phyloP scores from a whole-genome alignment of 2,329 filamentous ascomycete species.

The Podosphaera fusca region DNA sequence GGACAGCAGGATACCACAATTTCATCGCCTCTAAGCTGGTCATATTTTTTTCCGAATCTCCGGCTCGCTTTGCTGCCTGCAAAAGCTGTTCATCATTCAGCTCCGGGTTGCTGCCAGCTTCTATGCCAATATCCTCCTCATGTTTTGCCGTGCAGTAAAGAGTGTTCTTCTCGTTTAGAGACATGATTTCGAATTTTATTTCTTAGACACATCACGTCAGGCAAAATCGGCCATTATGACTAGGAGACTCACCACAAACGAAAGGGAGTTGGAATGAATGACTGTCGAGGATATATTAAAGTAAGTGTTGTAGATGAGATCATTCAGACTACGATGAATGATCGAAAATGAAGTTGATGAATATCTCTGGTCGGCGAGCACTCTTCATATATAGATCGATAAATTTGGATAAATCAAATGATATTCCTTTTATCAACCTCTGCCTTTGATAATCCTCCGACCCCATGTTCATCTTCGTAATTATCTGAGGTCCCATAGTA shows the following conservation, averaged over 20 bases:
- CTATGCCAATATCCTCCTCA: not conserved
- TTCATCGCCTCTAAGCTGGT: conserved; percentile 52
- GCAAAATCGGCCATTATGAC: not conserved
- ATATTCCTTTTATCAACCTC: not conserved
- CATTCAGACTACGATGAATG: not conserved
- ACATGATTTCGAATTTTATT: not conserved
- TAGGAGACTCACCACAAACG: not conserved
- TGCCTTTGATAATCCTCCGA: not conserved
- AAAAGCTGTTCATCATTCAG: not conserved
- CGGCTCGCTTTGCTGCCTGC: conserved; percentile 17
- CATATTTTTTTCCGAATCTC: conserved; percentile 44
- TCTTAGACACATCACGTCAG: not conserved
- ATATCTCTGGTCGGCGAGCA: not conserved
- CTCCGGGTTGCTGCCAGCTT: not conserved
- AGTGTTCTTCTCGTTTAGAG: not conserved
- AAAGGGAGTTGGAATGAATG: not conserved
- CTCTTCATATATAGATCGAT: not conserved
- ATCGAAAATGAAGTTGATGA: not conserved
- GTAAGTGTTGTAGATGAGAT: not conserved
- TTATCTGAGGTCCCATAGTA: not conserved
- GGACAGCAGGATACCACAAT: conserved; percentile 69
- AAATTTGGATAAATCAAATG: not conserved
- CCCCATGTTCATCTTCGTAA: not conserved
- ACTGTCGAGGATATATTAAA: not conserved
- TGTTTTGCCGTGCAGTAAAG: not conserved